Evolutionary conservation across 257 asterid species (phyloP).

Genomic region (Cruciata laevipes): DNA sequence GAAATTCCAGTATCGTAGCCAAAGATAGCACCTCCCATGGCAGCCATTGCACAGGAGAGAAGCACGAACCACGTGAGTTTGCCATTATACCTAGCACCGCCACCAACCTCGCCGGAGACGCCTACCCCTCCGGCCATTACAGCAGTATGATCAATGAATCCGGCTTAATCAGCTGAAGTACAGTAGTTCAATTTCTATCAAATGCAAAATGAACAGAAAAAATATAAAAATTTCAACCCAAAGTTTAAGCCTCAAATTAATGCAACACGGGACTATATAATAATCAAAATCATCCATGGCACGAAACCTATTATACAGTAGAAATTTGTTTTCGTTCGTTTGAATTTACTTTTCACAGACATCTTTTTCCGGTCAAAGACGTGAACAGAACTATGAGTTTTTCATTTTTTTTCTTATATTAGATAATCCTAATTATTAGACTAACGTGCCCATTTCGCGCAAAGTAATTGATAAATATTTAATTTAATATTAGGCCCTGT

Average conservation of each 20-base stretch:
- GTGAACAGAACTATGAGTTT: not conserved
- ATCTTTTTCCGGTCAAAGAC: not conserved
- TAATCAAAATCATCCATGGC: not conserved
- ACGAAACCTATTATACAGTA: not conserved
- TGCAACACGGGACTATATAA: too few species aligned
- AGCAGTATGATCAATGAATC: not conserved
- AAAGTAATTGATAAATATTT: too few species aligned
- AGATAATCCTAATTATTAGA: too few species aligned
- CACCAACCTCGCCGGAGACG: not conserved
- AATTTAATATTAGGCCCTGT: too few species aligned
- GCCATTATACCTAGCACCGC: slow-evolving; percentile 20
- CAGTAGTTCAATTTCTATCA: not conserved
- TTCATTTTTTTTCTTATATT: too few species aligned
- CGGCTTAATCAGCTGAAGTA: not conserved
- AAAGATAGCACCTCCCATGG: slow-evolving; percentile 43
- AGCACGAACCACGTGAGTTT: slow-evolving; percentile 32
- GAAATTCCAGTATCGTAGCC: slow-evolving; percentile 46
- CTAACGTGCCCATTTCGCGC: too few species aligned
- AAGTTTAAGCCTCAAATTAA: not conserved
- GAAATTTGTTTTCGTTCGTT: not conserved
- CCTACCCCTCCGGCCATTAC: slow-evolving; percentile 15
- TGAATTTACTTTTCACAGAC: not conserved
- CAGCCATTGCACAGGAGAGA: slow-evolving; percentile 41
- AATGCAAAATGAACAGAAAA: not conserved
- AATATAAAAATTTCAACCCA: not conserved